Base-by-base conservation (phyloP, 176 grass and related monocot species). In the Phoenix dactylifera region DNA sequence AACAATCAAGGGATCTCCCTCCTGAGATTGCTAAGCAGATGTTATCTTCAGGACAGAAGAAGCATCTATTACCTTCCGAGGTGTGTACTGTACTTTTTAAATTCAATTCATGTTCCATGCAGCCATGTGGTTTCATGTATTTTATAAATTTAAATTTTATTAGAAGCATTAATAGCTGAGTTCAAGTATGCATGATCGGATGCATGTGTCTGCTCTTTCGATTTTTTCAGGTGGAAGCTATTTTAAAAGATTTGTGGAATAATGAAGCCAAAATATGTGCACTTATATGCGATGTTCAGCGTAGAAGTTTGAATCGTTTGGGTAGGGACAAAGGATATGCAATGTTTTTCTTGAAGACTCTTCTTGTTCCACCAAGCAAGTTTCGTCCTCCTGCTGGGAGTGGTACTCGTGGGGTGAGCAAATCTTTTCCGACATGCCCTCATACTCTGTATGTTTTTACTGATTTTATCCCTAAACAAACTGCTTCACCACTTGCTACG, bases 261-360 rank as follows among this genome's bases (percentile, higher is more conserved):
- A 87, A 90, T 44, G 80, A 96, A 73, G 32, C 75, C 18, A 82
- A 56, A 29, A 68, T 96, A 52, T 96, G 86, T 78, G 83, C 60
- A 63, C 71, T 87, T 55, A 62, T 96, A 26, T 87, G 80, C 35
- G 86, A 90, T 55, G 74, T 96, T 64, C 86, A 96, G 67, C 81
- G 82, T 65, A 84, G 76, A 72, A 84, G 60, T 14, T 58, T 72
- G 63, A 85, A 57, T 83, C 20, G 62, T 16, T 73, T 55, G 55
- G 60, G 72, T 22, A 87, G 77, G 63, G 75, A 57, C 71, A 89
- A 61, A 59, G 91, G 77, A 20, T 85, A 80, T 74, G 74, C 76
- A 63, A 90, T 96, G 83, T 96, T 96, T 76, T 82, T 96, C 58
- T 73, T 96, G 70, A 96, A 79, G 67, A 72, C 60, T 77, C 74